Evolutionary conservation across 331 rosid genomes (phyloP).

Genomic region (Acacia pycnantha): DNA sequence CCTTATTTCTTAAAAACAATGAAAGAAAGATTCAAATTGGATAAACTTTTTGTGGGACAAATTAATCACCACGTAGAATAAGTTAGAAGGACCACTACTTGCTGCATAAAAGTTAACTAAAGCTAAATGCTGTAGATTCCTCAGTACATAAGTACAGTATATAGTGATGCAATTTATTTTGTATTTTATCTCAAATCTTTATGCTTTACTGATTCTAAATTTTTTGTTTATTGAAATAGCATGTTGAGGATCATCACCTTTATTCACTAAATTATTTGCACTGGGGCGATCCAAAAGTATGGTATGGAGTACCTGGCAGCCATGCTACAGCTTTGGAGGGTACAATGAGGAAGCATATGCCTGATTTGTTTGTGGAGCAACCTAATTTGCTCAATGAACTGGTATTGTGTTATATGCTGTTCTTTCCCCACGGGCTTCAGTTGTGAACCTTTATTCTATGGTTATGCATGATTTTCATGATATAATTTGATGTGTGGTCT

Average conservation of each 20-base stretch:
- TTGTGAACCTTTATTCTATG: neutral
- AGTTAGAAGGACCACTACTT: neutral
- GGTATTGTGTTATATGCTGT: slow-evolving; percentile 46
- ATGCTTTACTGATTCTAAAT: slow-evolving; percentile 23
- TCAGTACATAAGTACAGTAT: neutral
- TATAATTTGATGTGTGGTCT: neutral
- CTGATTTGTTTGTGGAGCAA: slow-evolving; percentile 86
- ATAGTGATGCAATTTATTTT: slow-evolving; percentile 8
- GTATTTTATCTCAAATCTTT: slow-evolving; percentile 18
- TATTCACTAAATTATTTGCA: slow-evolving; percentile 91
- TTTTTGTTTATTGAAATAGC: slow-evolving; percentile 57
- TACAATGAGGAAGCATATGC: slow-evolving; percentile 81
- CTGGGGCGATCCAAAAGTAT: slow-evolving; percentile 91
- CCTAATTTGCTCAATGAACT: slow-evolving; percentile 94
- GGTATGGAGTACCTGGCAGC: slow-evolving; percentile 95
- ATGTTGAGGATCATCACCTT: slow-evolving; percentile 98
- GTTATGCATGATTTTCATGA: neutral
- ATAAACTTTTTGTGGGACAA: neutral
- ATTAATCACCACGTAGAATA: neutral
- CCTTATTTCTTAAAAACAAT: neutral
- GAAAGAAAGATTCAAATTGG: neutral
- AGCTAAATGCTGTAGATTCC: slow-evolving; percentile 5
- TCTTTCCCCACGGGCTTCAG: slow-evolving; percentile 27
- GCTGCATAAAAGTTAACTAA: neutral
- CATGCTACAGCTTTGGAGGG: slow-evolving; percentile 72